Base-by-base conservation (phyloP, 257 asterid species). In the Verbascum thapsus region DNA sequence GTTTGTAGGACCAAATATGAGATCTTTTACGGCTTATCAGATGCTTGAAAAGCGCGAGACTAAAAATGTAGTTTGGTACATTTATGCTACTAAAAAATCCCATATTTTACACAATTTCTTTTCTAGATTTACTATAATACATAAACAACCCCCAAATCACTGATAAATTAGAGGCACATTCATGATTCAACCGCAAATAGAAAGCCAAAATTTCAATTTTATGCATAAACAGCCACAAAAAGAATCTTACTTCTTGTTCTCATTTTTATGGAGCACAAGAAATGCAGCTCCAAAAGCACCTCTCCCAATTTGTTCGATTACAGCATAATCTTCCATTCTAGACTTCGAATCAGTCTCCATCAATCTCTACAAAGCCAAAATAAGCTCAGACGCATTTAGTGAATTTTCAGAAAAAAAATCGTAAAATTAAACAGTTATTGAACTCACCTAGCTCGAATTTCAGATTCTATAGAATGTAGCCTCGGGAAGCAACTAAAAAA, bases 241-340 rank as follows among this genome's bases (percentile, higher is more conserved):
- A 4, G 26, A 4, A 19, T 61, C 81, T 74, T 75, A 92, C 99
- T 69, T 91, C 53, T 70, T 87, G n/a, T 82, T 78, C 72, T 87
- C 97, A 52, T 60, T 67, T 72, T 70, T 85, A 70, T 92, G 88
- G 60, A 85, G 83, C 72, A 85, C 96, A 51, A 89, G 89, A 81
- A 82, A 89, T 26, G 95, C 73, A 13, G 96, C 81, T 41, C 91
- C 96, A 68, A 80, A 87, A 76, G 95, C 76, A 61, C 98, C 94
- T 61, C 88, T 85, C 4, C 98, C 98, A 83, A 92, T 87, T 81
- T 89, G 97, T 77, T 89, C 95, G 10, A 87, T 47, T 1, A 84
- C 83, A 74, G 87, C 85, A 78, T 87, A 92, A 39, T 81, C 94
- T 35, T 87, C 98, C 85, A 87, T 74, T 85, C 73, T 81, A 15